Conservation (phyloP, 1,284 basidiomycete species). For the Trametes sp. region DNA sequence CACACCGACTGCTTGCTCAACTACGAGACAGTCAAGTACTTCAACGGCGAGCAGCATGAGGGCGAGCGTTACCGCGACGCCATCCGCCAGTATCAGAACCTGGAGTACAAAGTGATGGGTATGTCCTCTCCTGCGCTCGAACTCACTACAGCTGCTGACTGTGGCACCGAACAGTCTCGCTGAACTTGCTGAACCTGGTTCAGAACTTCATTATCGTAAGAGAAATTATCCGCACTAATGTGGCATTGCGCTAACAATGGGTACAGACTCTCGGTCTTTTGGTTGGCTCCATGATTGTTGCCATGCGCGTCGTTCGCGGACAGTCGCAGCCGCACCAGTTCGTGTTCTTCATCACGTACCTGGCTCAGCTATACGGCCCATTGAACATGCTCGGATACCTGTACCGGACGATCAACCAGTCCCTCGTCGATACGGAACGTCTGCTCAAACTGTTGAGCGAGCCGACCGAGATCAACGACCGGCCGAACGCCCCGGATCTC, state of each 20-base stretch:
- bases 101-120: constrained; percentile 82
- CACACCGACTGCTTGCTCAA: constrained; percentile 84
- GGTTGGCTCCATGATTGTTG: constrained; percentile 80
- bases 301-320: constrained; percentile 64
- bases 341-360: constrained; percentile 82
- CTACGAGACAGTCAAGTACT: constrained; percentile 88
- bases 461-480: constrained; percentile 84
- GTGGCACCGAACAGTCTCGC: constrained; percentile 56
- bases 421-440: constrained; percentile 82
- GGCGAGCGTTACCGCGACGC: constrained; percentile 76
- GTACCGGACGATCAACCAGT: constrained; percentile 77
- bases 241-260: constrained; percentile 8
- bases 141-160: neutral
- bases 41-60: constrained; percentile 85
- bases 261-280: constrained; percentile 75
- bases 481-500: constrained; percentile 77
- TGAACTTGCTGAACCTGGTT: constrained; percentile 76
- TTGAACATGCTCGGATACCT: constrained; percentile 78
- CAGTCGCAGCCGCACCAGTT: constrained; percentile 64
- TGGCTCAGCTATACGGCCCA: constrained; percentile 79
- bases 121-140: constrained; percentile 32
- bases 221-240: constrained; percentile 17
- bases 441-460: constrained; percentile 79
- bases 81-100: constrained; percentile 76
- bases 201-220: constrained; percentile 83